These are phyloP conservation scores for Perkinsus olseni DNA, from an alignment of 169 alveolate genomes.

Conservation along the genomic window DNA sequence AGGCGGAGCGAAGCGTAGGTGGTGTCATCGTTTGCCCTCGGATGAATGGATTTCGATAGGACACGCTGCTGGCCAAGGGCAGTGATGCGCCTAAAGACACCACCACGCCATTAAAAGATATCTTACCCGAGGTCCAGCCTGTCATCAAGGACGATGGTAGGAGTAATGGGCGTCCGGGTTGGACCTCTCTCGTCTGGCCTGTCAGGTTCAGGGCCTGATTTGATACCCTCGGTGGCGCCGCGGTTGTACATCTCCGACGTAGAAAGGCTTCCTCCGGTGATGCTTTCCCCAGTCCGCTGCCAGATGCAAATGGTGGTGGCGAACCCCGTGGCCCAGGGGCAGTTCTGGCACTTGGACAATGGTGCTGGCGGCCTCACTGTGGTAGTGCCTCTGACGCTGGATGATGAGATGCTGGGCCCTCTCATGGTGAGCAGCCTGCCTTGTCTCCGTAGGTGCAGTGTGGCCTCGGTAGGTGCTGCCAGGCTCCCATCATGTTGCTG, in stretches of 20 bases:
- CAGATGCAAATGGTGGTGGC: constrained; percentile 1
- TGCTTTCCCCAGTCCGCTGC: not conserved
- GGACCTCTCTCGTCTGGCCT: not conserved
- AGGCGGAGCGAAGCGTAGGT: not conserved
- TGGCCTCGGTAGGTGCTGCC: not conserved
- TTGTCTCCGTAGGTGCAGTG: not conserved
- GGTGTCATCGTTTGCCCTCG: too few relatives aligned
- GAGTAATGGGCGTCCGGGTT: not conserved
- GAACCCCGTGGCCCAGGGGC: not conserved
- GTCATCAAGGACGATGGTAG: not conserved
- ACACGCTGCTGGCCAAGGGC: not conserved
- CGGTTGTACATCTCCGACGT: not conserved
- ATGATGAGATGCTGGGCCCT: not conserved
- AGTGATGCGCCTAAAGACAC: not conserved
- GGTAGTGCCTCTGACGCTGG: not conserved
- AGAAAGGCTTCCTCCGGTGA: not conserved
- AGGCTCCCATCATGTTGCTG: not conserved
- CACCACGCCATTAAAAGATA: not conserved
- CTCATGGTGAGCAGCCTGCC: not conserved
- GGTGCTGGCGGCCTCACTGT: not conserved
- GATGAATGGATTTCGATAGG: too few relatives aligned
- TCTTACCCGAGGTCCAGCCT: not conserved
- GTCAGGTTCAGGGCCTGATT: not conserved
- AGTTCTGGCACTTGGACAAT: not conserved
- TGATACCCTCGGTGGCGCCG: not conserved